Evolutionary conservation across 805 yeast genomes (phyloP), one percentile per base, ranked within the genome.

Genomic region (Kazachstania viticola): DNA sequence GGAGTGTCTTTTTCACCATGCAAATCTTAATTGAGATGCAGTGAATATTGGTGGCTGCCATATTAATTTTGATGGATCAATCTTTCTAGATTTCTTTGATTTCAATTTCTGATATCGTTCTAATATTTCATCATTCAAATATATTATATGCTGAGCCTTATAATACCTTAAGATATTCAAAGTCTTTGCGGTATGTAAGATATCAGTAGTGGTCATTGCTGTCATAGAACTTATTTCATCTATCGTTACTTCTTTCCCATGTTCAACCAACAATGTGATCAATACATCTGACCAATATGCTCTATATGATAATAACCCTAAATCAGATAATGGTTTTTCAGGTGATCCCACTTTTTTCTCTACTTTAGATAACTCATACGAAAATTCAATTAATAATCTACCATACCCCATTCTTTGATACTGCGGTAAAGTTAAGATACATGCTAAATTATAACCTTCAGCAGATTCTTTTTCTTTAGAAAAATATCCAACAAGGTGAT

Each of bases 41-140:
- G 96, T 88, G 54, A 81, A 60, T 3, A 82, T 79, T 0, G 98
- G 98, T 7, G 98, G 97, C 42, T 79, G 81, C 99, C 99, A 91
- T 13, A 67, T 63, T 35, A 91, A 64, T 46, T 71, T 72, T 1
- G 63, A 58, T 0, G 95, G 78, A 46, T 79, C 85, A 34, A 91
- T 68, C 32, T 72, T 67, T 47, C 83, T 88, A 46, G 77, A 73
- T 49, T 79, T 76, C 61, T 79, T 81, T 35, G 72, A 75, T 52
- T 72, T 71, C 38, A 62, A 46, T 49, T 73, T 76, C 15, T 87
- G 87, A 49, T 85, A 82, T 48, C 79, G 71, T 32, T 72, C 74
- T 55, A 80, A 60, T 5, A 83, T 77, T 29, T 80, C 91, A 43
- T 85, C 93, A 17, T 93, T 88, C 32, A 91, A 56, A 44, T 79